Evolutionary conservation across 768 basidiomycete species (phyloP), one percentile per base, ranked within the genome.

Genomic region (Cystobasidium tubakii): DNA sequence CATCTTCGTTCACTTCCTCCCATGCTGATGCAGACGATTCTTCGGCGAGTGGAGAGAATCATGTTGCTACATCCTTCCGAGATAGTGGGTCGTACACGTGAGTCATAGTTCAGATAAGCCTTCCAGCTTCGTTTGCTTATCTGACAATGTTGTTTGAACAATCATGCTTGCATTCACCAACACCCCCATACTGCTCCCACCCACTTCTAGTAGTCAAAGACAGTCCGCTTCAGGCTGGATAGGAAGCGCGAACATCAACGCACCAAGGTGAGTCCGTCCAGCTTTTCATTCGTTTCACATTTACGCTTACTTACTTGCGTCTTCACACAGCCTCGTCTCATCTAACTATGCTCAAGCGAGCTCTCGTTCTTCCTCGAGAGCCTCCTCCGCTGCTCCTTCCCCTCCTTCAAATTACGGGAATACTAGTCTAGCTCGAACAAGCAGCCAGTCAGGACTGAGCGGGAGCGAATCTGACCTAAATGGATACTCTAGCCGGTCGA

Each of bases 301-400:
- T 29, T 19, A n/a, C n/a, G 6, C n/a, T 4, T 21, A 9, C 46
- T 50, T 19, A 50, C n/a, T 42, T 7, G 9, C 17, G 17, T 17
- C 42, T 42, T 17, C 42, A 15, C n/a, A 50, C n/a, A 50, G 46
- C 21, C 46, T 19, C 12, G 4, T 4, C 7, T 50, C 21, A 9
- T 50, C 46, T 21, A n/a, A 6, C 12, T 50, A 50, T 19, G 46
- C 46, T 3, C 12, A 4, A 21, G 46, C 46, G 7, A n/a, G 46
- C 46, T 50, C 46, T n/a, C 46, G 46, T 19, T 50, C 46, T 19
- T 50, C 46, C 46, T 50, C 46, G 46, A 50, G 46, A 50, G 46
- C 46, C 4, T 50, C 46, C 7, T 50, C 46, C n/a, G 46, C 21
- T 4, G 46, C 46, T 4, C 46, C 46, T n/a, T 50, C 46, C 4